phyloP scores from a whole-genome alignment of 306 rosid genomes.

The Sicyos edulis region DNA sequence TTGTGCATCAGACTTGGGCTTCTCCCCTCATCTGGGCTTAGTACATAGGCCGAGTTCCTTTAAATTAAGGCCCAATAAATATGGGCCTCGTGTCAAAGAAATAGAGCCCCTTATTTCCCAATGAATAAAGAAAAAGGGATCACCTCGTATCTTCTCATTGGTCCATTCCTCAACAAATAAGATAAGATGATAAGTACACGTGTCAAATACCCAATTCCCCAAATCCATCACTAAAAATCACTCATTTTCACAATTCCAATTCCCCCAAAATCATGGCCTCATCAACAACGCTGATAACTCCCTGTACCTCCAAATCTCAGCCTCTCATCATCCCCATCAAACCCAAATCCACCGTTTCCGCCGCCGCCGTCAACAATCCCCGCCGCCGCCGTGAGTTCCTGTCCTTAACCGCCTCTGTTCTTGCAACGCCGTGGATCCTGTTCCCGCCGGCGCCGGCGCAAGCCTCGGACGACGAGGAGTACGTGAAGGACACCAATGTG shows the following conservation, averaged over 20 bases:
- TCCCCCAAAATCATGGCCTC: constrained; percentile 55
- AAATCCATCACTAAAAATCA: constrained; percentile 19
- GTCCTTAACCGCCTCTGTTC: constrained; percentile 38
- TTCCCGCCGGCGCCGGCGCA: constrained; percentile 41
- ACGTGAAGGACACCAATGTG: constrained; percentile 69
- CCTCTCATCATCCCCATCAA: constrained; percentile 45
- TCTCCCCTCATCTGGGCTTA: neutral
- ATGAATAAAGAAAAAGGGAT: neutral
- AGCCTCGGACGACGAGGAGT: constrained; percentile 78
- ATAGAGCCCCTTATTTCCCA: neutral
- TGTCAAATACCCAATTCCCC: constrained; percentile 50
- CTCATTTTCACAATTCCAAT: neutral
- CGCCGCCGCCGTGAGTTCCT: constrained; percentile 83
- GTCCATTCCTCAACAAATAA: neutral
- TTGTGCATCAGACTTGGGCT: neutral
- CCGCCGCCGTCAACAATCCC: constrained; percentile 21
- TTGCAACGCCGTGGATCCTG: constrained; percentile 31
- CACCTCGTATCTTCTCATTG: constrained; percentile 1
- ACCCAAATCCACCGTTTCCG: constrained; percentile 24
- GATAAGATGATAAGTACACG: constrained; percentile 96
- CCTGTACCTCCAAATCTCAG: constrained; percentile 59
- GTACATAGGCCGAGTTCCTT: neutral
- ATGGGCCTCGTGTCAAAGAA: neutral
- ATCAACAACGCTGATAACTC: constrained; percentile 68
- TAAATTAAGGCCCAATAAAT: neutral